Base-by-base conservation (phyloP, 768 basidiomycete species). In the Floccularia luteovirens region DNA sequence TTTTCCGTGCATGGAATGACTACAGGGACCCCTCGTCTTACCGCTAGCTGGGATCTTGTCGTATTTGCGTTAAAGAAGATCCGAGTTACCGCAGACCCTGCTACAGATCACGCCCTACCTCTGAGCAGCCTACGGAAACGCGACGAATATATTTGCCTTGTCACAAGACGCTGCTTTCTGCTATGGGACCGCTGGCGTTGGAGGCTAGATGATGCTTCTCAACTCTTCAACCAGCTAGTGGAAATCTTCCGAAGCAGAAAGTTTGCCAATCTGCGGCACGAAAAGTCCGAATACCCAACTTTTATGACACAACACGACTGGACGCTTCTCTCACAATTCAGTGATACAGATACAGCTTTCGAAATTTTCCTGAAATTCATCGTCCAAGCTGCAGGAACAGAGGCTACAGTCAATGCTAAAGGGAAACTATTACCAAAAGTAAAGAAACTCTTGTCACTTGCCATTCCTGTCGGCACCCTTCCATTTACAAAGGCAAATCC, bases 341-440 rank as follows among this genome's bases (percentile, higher is more conserved):
- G 77, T 20, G 57, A 60, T 13, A 56, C 58, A 13, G 92, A 94
- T 49, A 77, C 83, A 1, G 75, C 85, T 1, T 92, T 84, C 52
- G 70, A 75, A n/a, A 54, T 87, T 4, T 87, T 91, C 53, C 66
- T 94, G 32, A 90, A 91, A 55, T 68, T 96, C 40, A 67, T 92
- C 24, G 74, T 82, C n/a, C 75, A 76, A 32, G 80, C 82, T 0
- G 67, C 66, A 17, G 49, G 52, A 21, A 17, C 41, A 2, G 55
- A 58, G 24, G 51, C 52, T 16, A 53, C 54, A 16, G 34, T 41
- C 17, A 55, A 58, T 48, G 53, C 57, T 39, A 55, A 46, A 7
- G 59, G 60, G 35, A 48, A 53, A 38, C 52, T 69, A 11, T 59
- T 62, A 5, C 60, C 65, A 20, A 72, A 67, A 45, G 60, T 71